Conservation (phyloP, 768 basidiomycete genomes). For the Strobilomyces dryophilus region DNA sequence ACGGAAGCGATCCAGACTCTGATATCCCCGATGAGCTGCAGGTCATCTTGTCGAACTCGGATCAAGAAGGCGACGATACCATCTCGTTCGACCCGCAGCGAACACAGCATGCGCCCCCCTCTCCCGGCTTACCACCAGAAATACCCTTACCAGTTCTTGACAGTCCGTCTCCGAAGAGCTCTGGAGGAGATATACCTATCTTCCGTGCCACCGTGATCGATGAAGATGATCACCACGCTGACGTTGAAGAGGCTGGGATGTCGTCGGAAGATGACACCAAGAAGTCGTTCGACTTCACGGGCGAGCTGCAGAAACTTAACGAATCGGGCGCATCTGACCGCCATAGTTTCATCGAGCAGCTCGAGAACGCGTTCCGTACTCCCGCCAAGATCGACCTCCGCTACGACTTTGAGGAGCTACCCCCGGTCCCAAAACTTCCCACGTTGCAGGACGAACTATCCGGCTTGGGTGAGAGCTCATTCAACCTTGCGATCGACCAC, state of each 20-base stretch:
- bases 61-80: slow-evolving; percentile 41
- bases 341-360: slow-evolving; percentile 75
- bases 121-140: slow-evolving; percentile 42
- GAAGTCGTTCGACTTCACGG: slow-evolving; percentile 82
- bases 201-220: slow-evolving; percentile 45
- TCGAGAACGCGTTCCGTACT: slow-evolving; percentile 76
- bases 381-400: slow-evolving; percentile 64
- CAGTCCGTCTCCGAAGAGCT: slow-evolving; percentile 2
- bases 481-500: slow-evolving; percentile 12
- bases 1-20: slow-evolving; percentile 63
- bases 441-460: slow-evolving; percentile 28
- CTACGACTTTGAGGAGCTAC: slow-evolving; percentile 44
- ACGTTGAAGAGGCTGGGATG: slow-evolving; percentile 37
- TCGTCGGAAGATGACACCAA: slow-evolving; percentile 66
- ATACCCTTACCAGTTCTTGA: slow-evolving; percentile 34
- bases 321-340: slow-evolving; percentile 67
- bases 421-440: slow-evolving; percentile 53
- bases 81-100: slow-evolving; percentile 25
- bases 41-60: slow-evolving; percentile 47
- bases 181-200: slow-evolving; percentile 30
- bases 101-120: slow-evolving; percentile 18
- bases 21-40: slow-evolving; percentile 81
- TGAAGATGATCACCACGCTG: slow-evolving; percentile 38
- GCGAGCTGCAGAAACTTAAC: slow-evolving; percentile 65
- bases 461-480: slow-evolving; percentile 20